phyloP scores from a whole-genome alignment of 148 eudicot genomes.

The Cornus florida region DNA sequence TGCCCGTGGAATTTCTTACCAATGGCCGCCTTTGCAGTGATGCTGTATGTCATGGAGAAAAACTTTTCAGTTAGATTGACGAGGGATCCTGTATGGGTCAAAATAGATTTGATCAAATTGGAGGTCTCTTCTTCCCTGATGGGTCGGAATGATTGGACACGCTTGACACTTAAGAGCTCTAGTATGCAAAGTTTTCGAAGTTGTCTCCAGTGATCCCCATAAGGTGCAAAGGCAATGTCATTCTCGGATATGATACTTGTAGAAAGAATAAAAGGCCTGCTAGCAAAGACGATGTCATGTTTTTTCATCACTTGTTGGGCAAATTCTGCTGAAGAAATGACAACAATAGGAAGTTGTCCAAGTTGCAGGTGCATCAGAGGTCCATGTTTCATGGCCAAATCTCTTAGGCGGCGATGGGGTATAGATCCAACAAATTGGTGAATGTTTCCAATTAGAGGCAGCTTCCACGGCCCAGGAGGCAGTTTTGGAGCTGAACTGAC shows the following conservation, averaged over 20 bases:
- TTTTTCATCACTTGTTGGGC: not conserved
- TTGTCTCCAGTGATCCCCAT: constrained; percentile 9
- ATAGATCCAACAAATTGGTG: not conserved
- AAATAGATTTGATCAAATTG: too few species aligned
- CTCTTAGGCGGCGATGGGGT: not conserved
- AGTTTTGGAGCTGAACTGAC: too few species aligned
- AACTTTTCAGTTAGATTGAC: too few species aligned
- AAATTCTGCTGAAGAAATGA: constrained; percentile 7
- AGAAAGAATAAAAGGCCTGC: not conserved
- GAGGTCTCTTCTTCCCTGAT: not conserved
- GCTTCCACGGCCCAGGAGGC: too few species aligned
- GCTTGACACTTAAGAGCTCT: constrained; percentile 12
- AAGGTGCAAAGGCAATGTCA: constrained; percentile 16
- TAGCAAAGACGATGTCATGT: constrained; percentile 11
- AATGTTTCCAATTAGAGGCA: too few species aligned
- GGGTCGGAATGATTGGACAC: constrained; percentile 6
- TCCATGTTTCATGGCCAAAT: constrained; percentile 13
- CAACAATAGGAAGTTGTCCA: constrained; percentile 2
- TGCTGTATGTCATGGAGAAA: too few species aligned
- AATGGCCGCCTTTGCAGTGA: too few species aligned
- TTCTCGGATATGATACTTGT: constrained; percentile 4
- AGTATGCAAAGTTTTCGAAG: constrained; percentile 2
- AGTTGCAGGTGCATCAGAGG: not conserved
- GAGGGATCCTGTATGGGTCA: too few species aligned
- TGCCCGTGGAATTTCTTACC: too few species aligned